Evolutionary conservation across 495 filamentous ascomycete species (phyloP), one percentile per base, ranked within the genome.

Genomic region (Bacidia gigantensis): DNA sequence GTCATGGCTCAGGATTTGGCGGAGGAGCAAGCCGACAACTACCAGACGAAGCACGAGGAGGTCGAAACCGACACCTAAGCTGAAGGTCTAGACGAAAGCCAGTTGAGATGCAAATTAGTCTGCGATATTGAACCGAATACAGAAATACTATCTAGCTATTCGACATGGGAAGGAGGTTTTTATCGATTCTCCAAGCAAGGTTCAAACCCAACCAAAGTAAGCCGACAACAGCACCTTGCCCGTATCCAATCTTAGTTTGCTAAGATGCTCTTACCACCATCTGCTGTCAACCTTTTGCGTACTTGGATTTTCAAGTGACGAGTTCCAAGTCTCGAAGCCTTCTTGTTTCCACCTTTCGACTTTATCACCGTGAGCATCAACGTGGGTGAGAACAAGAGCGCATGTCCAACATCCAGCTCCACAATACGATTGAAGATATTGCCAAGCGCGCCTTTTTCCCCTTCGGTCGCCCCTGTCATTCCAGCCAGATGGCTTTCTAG

Each of bases 401-500:
- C 81, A 56, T 87, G 76, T 1, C 84, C 84, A 0, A 76, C 73
- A 11, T 64, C 64, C 12, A 87, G 69, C 18, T 62, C 64, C 11
- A 84, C 74, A 46, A 87, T 84, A 20, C 64, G 55, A 23, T 68
- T 59, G 53, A 83, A 78, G 1, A 84, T 59, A 18, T 68, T 69
- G 35, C 59, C 54, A 26, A 60, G 45, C 26, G 60, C 46, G 42
- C 52, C 7, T 58, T 61, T 35, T 54, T 56, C 42, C 20, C n/a
- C 44, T 23, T 54, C 60, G 20, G 43, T 42, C 17, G 57, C 53
- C n/a, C 59, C 46, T 0, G 59, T 58, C 2, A 68, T 66, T 0
- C 67, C 78, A 0, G 80, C 81, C 0, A 90, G 54, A 61, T 89
- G 83, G 2, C 67, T 65, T n/a, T 71, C 67, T 49, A 89, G 69